phyloP scores from a whole-genome alignment of 768 basidiomycete genomes.

The Rhodotorula kratochvilovae region DNA sequence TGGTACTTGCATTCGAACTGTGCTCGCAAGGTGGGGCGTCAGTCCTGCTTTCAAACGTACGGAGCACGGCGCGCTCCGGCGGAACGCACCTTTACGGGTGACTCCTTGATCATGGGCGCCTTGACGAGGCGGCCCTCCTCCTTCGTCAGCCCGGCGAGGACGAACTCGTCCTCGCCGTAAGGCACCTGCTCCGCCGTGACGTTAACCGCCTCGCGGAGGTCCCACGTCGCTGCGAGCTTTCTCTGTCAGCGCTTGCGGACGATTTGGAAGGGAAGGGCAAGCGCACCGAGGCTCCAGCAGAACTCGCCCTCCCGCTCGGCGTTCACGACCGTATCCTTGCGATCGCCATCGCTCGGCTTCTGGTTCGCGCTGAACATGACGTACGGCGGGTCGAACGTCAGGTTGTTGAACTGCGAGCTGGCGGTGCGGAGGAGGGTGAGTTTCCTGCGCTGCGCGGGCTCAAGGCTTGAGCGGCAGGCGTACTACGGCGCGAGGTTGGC shows the following conservation, averaged over 20 bases:
- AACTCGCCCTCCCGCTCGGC: conserved; percentile 12
- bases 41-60: not conserved
- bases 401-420: conserved; percentile 20
- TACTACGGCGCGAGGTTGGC: conserved; percentile 10
- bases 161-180: conserved; percentile 17
- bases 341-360: not conserved
- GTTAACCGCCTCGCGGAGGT: conserved; percentile 13
- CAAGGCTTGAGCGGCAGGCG: too few species aligned
- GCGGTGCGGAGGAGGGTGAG: not conserved
- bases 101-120: conserved; percentile 13
- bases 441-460: too few species aligned
- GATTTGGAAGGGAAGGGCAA: not conserved
- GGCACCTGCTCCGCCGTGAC: not conserved
- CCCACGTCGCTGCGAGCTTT: conserved; percentile 8
- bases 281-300: conserved; percentile 14
- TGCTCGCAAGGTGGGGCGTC: not conserved
- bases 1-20: conserved; percentile 25
- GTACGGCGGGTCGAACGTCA: conserved; percentile 11
- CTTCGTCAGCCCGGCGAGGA: conserved; percentile 1
- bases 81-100: conserved; percentile 13
- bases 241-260: too few species aligned
- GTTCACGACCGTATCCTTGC: conserved; percentile 9
- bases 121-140: not conserved
- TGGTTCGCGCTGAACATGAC: conserved; percentile 18
- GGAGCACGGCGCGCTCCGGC: too few species aligned